phyloP scores from a whole-genome alignment of 2,329 filamentous ascomycete species.

The Didymella pomorum region DNA sequence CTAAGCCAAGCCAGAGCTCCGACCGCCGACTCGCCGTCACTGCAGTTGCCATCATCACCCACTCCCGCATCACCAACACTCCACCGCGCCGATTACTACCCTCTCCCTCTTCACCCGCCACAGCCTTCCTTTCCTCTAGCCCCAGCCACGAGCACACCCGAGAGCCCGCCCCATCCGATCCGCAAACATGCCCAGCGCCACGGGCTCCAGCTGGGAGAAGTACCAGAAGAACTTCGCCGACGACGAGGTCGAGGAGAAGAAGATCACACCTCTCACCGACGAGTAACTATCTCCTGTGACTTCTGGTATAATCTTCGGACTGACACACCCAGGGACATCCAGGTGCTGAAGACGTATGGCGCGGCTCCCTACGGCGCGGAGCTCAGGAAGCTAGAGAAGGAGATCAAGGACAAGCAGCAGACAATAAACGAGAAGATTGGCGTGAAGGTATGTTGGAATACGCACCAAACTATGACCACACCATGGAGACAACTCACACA shows the following conservation, averaged over 20 bases:
- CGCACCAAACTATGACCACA: too few relatives aligned
- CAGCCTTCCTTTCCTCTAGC: not conserved
- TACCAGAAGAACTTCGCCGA: conserved; percentile 97
- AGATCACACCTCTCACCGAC: conserved; percentile 95
- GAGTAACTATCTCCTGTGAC: conserved; percentile 66
- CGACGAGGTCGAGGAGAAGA: conserved; percentile 98
- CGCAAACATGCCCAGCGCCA: conserved; percentile 84
- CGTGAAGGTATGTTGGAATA: conserved; percentile 30
- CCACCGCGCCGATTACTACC: not conserved
- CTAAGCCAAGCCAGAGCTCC: conserved; percentile 25
- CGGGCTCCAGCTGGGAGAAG: conserved; percentile 96
- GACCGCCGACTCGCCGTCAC: conserved; percentile 34
- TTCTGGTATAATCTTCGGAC: conserved; percentile 11
- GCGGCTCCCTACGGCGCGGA: conserved; percentile 93
- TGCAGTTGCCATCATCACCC: conserved; percentile 24
- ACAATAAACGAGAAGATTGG: conserved; percentile 99
- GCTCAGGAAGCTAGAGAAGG: conserved; percentile 96
- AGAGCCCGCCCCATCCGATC: conserved; percentile 18
- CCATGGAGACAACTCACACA: conserved; percentile 15
- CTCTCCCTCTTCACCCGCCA: not conserved
- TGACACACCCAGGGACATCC: conserved; percentile 79
- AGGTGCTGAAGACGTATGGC: conserved; percentile 98
- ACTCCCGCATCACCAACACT: conserved; percentile 12
- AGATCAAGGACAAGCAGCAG: conserved; percentile 98
- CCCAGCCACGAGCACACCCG: conserved; percentile 9